phyloP scores from a whole-genome alignment of 176 grass and related monocot species.

The Avena atlantica region DNA sequence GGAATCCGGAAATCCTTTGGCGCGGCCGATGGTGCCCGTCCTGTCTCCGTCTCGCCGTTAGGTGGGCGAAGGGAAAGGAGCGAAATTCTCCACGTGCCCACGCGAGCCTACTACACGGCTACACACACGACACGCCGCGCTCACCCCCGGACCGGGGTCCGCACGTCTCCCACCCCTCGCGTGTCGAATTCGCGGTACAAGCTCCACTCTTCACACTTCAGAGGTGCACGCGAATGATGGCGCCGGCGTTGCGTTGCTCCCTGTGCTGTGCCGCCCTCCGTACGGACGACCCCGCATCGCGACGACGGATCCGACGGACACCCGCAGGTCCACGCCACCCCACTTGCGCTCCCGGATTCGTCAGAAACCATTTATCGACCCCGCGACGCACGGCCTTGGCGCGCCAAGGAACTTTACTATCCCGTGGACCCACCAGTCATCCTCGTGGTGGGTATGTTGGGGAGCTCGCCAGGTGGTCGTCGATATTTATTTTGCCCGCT shows the following conservation, averaged over 20 bases:
- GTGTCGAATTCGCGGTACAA: too few relatives aligned
- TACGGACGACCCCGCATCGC: slow-evolving; percentile 16
- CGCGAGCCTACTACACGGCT: too few relatives aligned
- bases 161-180: too few relatives aligned
- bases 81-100: too few relatives aligned
- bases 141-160: too few relatives aligned
- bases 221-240: not conserved
- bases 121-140: too few relatives aligned
- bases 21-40: too few relatives aligned
- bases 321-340: not conserved
- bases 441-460: not conserved
- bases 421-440: not conserved
- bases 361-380: slow-evolving; percentile 15
- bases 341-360: not conserved
- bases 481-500: not conserved
- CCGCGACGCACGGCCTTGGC: not conserved
- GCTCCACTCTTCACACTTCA: not conserved
- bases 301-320: slow-evolving; percentile 14
- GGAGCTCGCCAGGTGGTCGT: not conserved
- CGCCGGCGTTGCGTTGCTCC: not conserved
- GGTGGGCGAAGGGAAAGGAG: too few relatives aligned
- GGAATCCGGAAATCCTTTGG: too few relatives aligned
- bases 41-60: too few relatives aligned
- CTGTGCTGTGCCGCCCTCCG: not conserved
- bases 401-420: not conserved